Evolutionary conservation across 2,329 filamentous ascomycete genomes (phyloP).

Genomic region (Neonectria neomacrospora): DNA sequence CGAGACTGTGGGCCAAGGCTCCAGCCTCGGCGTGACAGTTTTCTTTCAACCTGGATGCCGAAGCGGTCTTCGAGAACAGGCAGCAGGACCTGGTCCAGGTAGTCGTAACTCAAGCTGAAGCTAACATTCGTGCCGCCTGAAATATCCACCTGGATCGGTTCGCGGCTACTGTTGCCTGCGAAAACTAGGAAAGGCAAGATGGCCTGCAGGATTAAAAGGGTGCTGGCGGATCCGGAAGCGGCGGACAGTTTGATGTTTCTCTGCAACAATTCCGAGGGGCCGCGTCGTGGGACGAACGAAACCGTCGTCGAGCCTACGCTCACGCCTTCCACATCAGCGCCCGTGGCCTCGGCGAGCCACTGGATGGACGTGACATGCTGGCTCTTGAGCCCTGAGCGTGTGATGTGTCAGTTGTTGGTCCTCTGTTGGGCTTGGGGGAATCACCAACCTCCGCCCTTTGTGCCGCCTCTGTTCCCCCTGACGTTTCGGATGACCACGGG

Average conservation of each 20-base stretch:
- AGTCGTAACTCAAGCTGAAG: slow-evolving; percentile 69
- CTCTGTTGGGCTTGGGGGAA: neutral
- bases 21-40: slow-evolving; percentile 63
- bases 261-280: slow-evolving; percentile 53
- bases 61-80: slow-evolving; percentile 64
- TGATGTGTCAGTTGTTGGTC: neutral
- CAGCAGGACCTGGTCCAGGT: slow-evolving; percentile 69
- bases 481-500: slow-evolving; percentile 65
- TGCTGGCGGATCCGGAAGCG: slow-evolving; percentile 63
- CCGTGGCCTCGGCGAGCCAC: slow-evolving; percentile 63
- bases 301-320: slow-evolving; percentile 61
- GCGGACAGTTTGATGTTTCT: slow-evolving; percentile 62
- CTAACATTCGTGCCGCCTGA: slow-evolving; percentile 69
- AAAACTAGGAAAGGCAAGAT: slow-evolving; percentile 69
- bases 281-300: slow-evolving; percentile 57
- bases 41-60: slow-evolving; percentile 58
- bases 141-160: slow-evolving; percentile 62
- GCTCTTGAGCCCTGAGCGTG: slow-evolving; percentile 63
- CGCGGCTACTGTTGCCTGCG: slow-evolving; percentile 55
- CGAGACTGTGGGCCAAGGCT: slow-evolving; percentile 54
- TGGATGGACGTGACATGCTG: slow-evolving; percentile 69
- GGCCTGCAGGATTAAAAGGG: slow-evolving; percentile 69
- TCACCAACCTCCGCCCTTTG: slow-evolving; percentile 44
- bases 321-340: slow-evolving; percentile 62
- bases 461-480: slow-evolving; percentile 61